These are phyloP conservation scores for Senecio squalidus DNA, from an alignment of 140 eudicot genomes.

Conservation along the genomic window DNA sequence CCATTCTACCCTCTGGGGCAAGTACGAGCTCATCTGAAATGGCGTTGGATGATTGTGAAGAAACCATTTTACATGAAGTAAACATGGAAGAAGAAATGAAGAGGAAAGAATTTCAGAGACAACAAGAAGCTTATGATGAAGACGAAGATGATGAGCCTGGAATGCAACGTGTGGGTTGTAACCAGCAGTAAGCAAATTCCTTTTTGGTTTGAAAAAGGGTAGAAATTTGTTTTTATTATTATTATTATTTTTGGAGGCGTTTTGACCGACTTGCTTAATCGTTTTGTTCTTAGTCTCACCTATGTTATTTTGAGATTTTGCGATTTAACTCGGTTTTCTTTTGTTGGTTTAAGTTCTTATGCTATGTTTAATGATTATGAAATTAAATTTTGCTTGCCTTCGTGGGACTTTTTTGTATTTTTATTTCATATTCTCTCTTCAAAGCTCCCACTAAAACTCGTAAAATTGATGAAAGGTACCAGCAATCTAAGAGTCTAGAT, in stretches of 20 bases:
- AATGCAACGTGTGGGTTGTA: slow-evolving; percentile 48
- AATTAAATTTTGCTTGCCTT: slow-evolving; percentile 9
- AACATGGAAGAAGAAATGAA: slow-evolving; percentile 64
- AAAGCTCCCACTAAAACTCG: too few relatives aligned
- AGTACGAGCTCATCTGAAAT: slow-evolving; percentile 29
- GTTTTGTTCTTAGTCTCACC: not conserved
- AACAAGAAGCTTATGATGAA: slow-evolving; percentile 56
- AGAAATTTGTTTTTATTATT: not conserved
- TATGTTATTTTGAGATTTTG: not conserved
- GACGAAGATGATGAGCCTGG: slow-evolving; percentile 50
- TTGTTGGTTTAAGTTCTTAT: slow-evolving; percentile 10
- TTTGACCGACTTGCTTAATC: not conserved
- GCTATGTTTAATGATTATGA: slow-evolving; percentile 7
- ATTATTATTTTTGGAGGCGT: not conserved
- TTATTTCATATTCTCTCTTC: not conserved
- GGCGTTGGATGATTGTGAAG: slow-evolving; percentile 47
- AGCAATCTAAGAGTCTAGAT: too few relatives aligned
- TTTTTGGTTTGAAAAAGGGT: slow-evolving; percentile 5
- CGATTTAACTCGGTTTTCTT: not conserved
- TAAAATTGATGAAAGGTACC: too few relatives aligned
- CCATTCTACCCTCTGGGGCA: slow-evolving; percentile 43
- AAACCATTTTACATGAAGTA: slow-evolving; percentile 55
- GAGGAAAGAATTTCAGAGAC: slow-evolving; percentile 40
- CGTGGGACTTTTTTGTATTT: not conserved
- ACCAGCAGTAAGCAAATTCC: slow-evolving; percentile 47